These are phyloP conservation scores for Pythium periplocum DNA, from an alignment of 352 stramenopile genomes.

Conservation along the genomic window DNA sequence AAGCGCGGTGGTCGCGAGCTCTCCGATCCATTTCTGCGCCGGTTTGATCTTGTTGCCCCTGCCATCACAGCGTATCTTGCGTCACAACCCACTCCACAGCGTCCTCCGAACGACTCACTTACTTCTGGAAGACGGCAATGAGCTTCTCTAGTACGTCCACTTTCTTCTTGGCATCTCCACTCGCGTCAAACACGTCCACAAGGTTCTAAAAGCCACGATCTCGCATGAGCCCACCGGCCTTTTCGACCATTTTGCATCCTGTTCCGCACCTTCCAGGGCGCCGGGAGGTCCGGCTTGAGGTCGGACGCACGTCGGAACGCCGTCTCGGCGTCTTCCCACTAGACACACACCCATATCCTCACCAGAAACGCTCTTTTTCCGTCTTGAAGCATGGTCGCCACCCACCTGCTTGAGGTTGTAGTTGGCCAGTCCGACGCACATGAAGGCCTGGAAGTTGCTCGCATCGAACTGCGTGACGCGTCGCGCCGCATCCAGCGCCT, in stretches of 20 bases:
- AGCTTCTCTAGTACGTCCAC: slow-evolving; percentile 71
- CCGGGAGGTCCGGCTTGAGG: slow-evolving; percentile 66
- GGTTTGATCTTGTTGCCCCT: slow-evolving; percentile 73
- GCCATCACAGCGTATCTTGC: background rate
- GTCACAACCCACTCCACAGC: background rate
- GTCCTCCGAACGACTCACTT: background rate
- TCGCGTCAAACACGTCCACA: slow-evolving; percentile 63
- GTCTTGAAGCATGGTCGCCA: slow-evolving; percentile 1
- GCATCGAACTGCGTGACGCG: slow-evolving; percentile 73
- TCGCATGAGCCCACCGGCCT: background rate
- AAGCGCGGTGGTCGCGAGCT: slow-evolving; percentile 50
- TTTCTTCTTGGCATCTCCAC: slow-evolving; percentile 47
- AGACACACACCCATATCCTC: background rate
- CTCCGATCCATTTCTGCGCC: slow-evolving; percentile 74
- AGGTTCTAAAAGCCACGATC: slow-evolving; percentile 38
- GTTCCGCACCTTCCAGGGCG: slow-evolving; percentile 68
- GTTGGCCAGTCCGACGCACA: slow-evolving; percentile 74
- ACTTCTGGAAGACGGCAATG: slow-evolving; percentile 63
- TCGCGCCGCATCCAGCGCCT: slow-evolving; percentile 57
- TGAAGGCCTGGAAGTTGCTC: slow-evolving; percentile 79
- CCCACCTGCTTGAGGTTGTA: slow-evolving; percentile 65
- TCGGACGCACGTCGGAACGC: slow-evolving; percentile 58
- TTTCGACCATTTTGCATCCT: background rate
- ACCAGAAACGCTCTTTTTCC: no score
- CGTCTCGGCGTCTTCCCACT: slow-evolving; percentile 70